Conservation (phyloP, 2,329 filamentous ascomycete species). For the Aspergillus luchuensis region DNA sequence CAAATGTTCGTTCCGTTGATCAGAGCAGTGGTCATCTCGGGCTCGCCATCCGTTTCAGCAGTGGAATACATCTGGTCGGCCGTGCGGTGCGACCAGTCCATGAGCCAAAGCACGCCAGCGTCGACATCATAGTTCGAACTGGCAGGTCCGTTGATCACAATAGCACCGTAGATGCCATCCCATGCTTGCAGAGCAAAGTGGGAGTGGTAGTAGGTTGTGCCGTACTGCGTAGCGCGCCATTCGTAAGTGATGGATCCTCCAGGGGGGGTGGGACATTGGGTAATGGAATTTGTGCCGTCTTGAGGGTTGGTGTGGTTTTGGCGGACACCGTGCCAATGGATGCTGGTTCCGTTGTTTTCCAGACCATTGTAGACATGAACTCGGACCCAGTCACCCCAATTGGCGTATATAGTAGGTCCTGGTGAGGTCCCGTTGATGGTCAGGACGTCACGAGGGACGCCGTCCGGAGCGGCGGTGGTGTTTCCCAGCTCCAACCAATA, state of each 20-base stretch:
- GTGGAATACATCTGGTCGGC: background rate
- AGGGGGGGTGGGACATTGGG: constrained; percentile 44
- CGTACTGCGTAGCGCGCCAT: constrained; percentile 42
- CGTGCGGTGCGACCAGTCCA: background rate
- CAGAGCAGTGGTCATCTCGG: background rate
- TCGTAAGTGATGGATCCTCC: constrained; percentile 39
- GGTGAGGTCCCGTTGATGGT: constrained; percentile 68
- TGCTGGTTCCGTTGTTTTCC: constrained; percentile 29
- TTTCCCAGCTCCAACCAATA: constrained; percentile 21
- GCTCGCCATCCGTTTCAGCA: background rate
- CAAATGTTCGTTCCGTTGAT: background rate
- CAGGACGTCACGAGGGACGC: constrained; percentile 42
- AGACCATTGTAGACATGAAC: constrained; percentile 58
- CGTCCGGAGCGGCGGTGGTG: constrained; percentile 21
- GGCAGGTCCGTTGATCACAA: background rate
- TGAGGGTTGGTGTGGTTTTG: constrained; percentile 33
- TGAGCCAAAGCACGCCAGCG: background rate
- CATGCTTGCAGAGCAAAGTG: constrained; percentile 42
- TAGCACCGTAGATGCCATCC: constrained; percentile 61
- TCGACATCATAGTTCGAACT: background rate
- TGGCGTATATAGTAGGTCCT: constrained; percentile 65
- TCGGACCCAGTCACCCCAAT: constrained; percentile 62
- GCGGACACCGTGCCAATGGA: constrained; percentile 40
- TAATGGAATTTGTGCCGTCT: constrained; percentile 36
- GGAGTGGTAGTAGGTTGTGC: constrained; percentile 36